Percentiles rank a stretch among this genome's conserved stretches.
Evolutionary conservation across 495 filamentous ascomycete genomes (phyloP).

Genomic region (Annulohypoxylon bovei): DNA sequence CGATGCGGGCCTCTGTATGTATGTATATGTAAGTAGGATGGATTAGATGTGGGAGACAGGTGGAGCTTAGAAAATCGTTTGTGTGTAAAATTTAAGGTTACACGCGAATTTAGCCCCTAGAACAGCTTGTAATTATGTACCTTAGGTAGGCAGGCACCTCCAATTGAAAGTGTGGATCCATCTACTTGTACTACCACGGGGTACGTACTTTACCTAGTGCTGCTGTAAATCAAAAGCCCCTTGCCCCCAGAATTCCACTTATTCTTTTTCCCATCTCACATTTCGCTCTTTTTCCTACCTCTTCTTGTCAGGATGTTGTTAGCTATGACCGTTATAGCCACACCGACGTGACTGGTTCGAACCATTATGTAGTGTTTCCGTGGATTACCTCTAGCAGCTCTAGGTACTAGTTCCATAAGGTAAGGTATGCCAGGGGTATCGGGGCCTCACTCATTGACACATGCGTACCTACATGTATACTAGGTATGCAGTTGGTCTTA

Average conservation of each 20-base stretch:
- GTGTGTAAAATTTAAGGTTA: neutral
- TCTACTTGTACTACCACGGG: neutral
- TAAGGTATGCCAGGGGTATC: slow-evolving; percentile 24
- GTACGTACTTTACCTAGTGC: neutral
- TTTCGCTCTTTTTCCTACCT: neutral
- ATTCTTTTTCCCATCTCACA: slow-evolving; percentile 2
- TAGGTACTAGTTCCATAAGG: neutral
- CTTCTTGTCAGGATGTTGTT: neutral
- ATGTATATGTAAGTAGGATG: neutral
- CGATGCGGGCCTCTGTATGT: slow-evolving; percentile 8
- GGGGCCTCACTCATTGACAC: slow-evolving; percentile 23
- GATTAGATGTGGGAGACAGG: slow-evolving; percentile 10
- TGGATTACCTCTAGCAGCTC: neutral
- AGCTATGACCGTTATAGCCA: slow-evolving; percentile 27
- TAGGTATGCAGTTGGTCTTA: slow-evolving; percentile 27
- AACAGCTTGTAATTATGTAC: neutral
- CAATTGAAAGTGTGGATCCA: neutral
- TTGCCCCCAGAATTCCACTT: slow-evolving; percentile 17
- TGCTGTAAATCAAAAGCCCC: slow-evolving; percentile 1
- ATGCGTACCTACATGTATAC: slow-evolving; percentile 34
- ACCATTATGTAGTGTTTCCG: no score
- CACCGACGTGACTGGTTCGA: slow-evolving; percentile 19
- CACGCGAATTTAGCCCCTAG: neutral
- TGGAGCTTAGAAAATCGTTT: no score
- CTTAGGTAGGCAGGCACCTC: neutral